Conservation (phyloP, 2,329 filamentous ascomycete genomes). For the Apiospora phragmitis region DNA sequence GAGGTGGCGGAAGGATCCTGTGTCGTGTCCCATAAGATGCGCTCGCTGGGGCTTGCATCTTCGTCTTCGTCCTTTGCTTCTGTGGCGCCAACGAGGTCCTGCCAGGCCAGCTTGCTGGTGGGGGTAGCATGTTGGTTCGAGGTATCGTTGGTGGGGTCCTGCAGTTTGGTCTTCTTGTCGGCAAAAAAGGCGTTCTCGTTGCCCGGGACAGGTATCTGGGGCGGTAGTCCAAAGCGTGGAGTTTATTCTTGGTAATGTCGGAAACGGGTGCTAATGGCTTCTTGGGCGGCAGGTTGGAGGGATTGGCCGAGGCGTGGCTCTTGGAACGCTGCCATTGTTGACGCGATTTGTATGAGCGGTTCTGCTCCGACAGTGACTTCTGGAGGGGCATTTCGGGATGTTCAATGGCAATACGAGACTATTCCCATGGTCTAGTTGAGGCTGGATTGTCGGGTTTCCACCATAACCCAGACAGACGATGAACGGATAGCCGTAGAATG, state of each 20-base stretch:
- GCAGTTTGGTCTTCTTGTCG: not conserved
- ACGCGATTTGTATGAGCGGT: constrained; percentile 30
- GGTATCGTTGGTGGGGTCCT: constrained; percentile 32
- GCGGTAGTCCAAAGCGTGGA: constrained; percentile 58
- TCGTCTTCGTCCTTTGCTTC: constrained; percentile 44
- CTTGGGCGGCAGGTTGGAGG: constrained; percentile 23
- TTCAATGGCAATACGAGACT: constrained; percentile 8
- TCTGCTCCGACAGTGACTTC: constrained; percentile 42
- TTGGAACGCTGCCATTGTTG: constrained; percentile 55
- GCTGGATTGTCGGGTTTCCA: constrained; percentile 20
- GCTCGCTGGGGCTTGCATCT: constrained; percentile 59
- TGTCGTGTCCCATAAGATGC: constrained; percentile 60
- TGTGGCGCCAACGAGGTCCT: constrained; percentile 54
- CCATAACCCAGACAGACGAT: not conserved
- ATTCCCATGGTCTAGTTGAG: not conserved
- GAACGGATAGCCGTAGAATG: not conserved
- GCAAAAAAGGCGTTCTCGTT: constrained; percentile 17
- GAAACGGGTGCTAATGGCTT: constrained; percentile 52
- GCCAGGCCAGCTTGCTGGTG: constrained; percentile 54
- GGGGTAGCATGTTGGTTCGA: constrained; percentile 30
- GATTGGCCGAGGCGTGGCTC: constrained; percentile 45
- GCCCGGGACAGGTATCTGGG: constrained; percentile 27
- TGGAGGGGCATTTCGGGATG: constrained; percentile 38
- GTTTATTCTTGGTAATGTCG: constrained; percentile 59
- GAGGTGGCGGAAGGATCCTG: constrained; percentile 41